These are phyloP conservation scores for Neofusicoccum umdonicola DNA, from an alignment of 2,329 filamentous ascomycete species.

Conservation along the genomic window DNA sequence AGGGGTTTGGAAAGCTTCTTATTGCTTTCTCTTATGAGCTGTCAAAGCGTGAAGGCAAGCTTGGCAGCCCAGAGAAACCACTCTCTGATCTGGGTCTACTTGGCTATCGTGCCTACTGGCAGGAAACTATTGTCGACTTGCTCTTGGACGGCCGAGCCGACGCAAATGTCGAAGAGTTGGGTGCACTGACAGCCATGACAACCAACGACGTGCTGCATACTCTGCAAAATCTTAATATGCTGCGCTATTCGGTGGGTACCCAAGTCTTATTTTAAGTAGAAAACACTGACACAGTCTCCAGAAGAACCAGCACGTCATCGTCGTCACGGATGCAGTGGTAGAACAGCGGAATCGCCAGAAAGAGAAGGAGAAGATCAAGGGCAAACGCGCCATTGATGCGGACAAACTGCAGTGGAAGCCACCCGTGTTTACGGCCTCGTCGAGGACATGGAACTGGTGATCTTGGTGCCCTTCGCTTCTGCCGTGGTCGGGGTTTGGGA, in stretches of 20 bases:
- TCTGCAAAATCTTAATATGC: conserved; percentile 88
- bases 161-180: conserved; percentile 83
- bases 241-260: conserved; percentile 70
- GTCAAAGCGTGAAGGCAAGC: conserved; percentile 89
- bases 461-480: background rate
- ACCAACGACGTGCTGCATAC: conserved; percentile 95
- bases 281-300: conserved; percentile 9
- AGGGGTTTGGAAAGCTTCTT: conserved; percentile 86
- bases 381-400: conserved; percentile 73
- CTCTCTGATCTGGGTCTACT: conserved; percentile 89
- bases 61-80: conserved; percentile 95
- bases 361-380: conserved; percentile 77
- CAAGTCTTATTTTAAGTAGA: background rate
- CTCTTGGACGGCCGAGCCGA: conserved; percentile 68
- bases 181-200: conserved; percentile 83
- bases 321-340: conserved; percentile 80
- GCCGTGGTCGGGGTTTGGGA: background rate
- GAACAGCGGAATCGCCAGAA: conserved; percentile 66
- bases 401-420: conserved; percentile 89
- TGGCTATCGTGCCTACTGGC: conserved; percentile 97
- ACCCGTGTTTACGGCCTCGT: conserved; percentile 86
- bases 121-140: conserved; percentile 86
- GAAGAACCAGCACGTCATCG: conserved; percentile 95
- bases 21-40: conserved; percentile 98
- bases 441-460: conserved; percentile 93